Conservation (phyloP, 2,329 filamentous ascomycete species). For the Neocatenulostroma microsporum region DNA sequence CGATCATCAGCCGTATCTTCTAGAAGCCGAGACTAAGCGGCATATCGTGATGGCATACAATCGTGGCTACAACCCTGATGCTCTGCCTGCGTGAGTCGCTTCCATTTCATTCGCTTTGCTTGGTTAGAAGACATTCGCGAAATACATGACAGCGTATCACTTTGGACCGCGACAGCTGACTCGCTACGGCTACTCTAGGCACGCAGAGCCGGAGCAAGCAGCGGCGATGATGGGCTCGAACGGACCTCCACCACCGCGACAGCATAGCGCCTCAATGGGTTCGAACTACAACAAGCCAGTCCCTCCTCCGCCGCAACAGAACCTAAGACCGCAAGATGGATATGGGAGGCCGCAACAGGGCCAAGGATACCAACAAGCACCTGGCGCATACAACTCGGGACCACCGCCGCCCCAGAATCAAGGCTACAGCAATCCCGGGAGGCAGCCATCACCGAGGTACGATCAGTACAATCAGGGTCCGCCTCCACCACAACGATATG, state of each 20-base stretch:
- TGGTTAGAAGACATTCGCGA: conserved; percentile 3
- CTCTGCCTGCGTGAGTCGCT: conserved; percentile 71
- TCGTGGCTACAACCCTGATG: conserved; percentile 84
- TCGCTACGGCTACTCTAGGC: conserved; percentile 39
- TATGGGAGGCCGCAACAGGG: conserved; percentile 20
- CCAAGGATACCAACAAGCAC: conserved; percentile 26
- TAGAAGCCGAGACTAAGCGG: background rate
- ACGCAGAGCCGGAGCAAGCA: conserved; percentile 63
- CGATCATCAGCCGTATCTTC: background rate
- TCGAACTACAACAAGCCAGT: conserved; percentile 38
- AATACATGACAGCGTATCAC: conserved; percentile 1
- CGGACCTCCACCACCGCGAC: conserved; percentile 18
- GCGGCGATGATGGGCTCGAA: conserved; percentile 37
- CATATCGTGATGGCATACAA: conserved; percentile 74
- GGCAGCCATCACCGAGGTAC: conserved; percentile 29
- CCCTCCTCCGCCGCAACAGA: conserved; percentile 29
- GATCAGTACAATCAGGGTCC: conserved; percentile 25
- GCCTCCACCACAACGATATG: conserved; percentile 14
- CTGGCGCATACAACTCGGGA: conserved; percentile 35
- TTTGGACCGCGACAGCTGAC: conserved; percentile 12
- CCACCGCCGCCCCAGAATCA: conserved; percentile 21
- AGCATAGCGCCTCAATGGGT: conserved; percentile 26
- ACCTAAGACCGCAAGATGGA: conserved; percentile 30
- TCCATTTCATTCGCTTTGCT: conserved; percentile 2
- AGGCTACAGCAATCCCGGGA: conserved; percentile 25